Evolutionary conservation across 768 basidiomycete species (phyloP), one percentile per base, ranked within the genome.

Genomic region (Saitozyma sp.): DNA sequence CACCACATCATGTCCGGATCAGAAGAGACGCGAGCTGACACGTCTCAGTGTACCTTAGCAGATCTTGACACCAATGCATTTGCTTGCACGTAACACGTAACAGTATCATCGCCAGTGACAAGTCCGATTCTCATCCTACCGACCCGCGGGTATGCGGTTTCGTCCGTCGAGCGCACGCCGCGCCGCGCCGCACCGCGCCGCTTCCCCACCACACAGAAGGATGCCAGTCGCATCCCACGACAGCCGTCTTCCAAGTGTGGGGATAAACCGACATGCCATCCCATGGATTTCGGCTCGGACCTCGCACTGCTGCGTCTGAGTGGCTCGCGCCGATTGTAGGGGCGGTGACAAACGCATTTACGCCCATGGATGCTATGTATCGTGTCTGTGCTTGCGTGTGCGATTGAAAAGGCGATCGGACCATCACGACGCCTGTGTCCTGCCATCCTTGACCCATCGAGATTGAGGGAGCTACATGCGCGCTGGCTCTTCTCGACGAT

Each of bases 311-410:
- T n/a, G 50, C 48, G 63, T 48, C 56, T 61, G 50, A 56, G 68
- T 72, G 69, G 65, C 52, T 59, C 40, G 50, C 46, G 69, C 62
- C 69, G 64, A 74, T 74, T 74, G 72, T 62, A 68, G 63, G 60
- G 67, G 38, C 50, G 59, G 59, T 10, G 41, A 60, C 45, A 60
- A 17, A 11, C 45, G 11, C n/a, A 13, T 6, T 2, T 2, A 46
- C 13, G 11, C 11, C n/a, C 45, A 46, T 46, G 3, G 5, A 29
- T 29, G 29, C 29, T 29, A 29, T 29, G 29, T 29, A 29, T 29
- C 29, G 29, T 5, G 29, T 29, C 29, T 29, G 29, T 29, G 29
- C 29, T 29, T 29, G 29, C 29, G 29, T 29, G 29, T 29, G 29
- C 29, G 29, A 29, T 29, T 29, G n/a, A 29, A 5, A 29, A 29